phyloP scores from a whole-genome alignment of 2,329 filamentous ascomycete species.

The Aspergillus fischeri region DNA sequence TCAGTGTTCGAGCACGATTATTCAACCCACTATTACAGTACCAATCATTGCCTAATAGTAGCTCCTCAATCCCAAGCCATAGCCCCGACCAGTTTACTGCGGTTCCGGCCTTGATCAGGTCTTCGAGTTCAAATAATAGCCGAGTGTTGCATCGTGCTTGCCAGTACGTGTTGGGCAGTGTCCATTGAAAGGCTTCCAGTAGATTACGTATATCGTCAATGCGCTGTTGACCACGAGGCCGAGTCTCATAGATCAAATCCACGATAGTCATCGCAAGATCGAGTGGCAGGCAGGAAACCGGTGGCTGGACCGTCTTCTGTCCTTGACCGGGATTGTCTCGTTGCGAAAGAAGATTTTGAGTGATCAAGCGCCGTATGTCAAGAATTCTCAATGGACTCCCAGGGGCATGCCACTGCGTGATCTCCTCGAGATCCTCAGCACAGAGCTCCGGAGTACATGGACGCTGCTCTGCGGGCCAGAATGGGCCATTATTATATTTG shows the following conservation, averaged over 20 bases:
- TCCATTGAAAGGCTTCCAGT: conserved; percentile 8
- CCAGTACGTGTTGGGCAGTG: conserved; percentile 6
- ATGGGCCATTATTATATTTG: background rate
- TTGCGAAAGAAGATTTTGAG: background rate
- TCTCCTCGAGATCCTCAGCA: too few species aligned
- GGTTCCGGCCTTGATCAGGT: background rate
- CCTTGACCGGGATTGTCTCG: background rate
- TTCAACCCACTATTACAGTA: conserved; percentile 6
- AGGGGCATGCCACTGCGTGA: background rate
- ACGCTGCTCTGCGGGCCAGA: background rate
- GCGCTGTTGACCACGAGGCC: background rate
- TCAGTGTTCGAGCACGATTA: background rate
- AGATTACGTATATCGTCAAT: conserved; percentile 2
- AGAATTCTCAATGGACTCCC: conserved; percentile 3
- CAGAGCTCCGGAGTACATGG: too few species aligned
- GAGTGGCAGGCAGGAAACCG: background rate
- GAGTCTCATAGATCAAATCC: background rate
- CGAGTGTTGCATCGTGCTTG: background rate
- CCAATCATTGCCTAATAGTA: conserved; percentile 6
- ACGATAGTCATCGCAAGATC: conserved; percentile 5
- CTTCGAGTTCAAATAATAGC: conserved; percentile 4
- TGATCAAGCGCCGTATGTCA: conserved; percentile 1
- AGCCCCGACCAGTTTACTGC: conserved; percentile 2
- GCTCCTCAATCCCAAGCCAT: conserved; percentile 7
- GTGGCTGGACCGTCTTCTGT: background rate